phyloP scores from a whole-genome alignment of 192 early-diverging fungal species.

The Backusella luteola region DNA sequence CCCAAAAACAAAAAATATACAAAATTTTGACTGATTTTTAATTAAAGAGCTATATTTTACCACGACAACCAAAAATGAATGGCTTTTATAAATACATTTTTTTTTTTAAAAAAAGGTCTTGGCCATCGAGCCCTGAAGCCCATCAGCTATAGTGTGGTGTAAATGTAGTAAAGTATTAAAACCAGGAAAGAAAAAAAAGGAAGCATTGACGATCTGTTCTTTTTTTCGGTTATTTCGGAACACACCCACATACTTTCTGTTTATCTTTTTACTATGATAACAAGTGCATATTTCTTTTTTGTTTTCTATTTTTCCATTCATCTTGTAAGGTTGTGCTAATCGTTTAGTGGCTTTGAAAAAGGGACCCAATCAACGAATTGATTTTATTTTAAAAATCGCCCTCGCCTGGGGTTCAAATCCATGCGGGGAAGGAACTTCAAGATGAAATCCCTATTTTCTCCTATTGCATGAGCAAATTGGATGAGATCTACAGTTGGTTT shows the following conservation, averaged over 20 bases:
- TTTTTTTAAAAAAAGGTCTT: neutral
- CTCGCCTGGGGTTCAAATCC: neutral
- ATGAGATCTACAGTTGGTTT: neutral
- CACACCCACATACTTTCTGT: neutral
- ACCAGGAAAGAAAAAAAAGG: neutral
- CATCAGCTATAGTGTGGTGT: neutral
- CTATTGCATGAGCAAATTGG: neutral
- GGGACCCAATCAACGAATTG: neutral
- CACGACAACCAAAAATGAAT: slow-evolving; percentile 4
- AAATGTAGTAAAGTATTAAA: neutral
- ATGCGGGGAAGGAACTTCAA: neutral
- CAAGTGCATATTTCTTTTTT: neutral
- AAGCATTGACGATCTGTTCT: neutral
- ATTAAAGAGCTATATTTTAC: slow-evolving; percentile 9
- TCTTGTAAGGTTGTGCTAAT: neutral
- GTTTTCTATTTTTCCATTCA: neutral
- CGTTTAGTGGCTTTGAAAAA: slow-evolving; percentile 5
- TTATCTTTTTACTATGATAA: neutral
- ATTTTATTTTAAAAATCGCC: neutral
- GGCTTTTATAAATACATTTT: neutral
- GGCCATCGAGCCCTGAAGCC: neutral
- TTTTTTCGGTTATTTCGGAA: neutral
- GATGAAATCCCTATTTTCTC: neutral
- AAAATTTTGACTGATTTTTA: slow-evolving; percentile 5
- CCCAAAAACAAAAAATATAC: neutral